A percentile compares a stretch with the other conserved stretches of the same genome.
Conservation (phyloP, 495 filamentous ascomycete species). For the Penicillium cataractarum region DNA sequence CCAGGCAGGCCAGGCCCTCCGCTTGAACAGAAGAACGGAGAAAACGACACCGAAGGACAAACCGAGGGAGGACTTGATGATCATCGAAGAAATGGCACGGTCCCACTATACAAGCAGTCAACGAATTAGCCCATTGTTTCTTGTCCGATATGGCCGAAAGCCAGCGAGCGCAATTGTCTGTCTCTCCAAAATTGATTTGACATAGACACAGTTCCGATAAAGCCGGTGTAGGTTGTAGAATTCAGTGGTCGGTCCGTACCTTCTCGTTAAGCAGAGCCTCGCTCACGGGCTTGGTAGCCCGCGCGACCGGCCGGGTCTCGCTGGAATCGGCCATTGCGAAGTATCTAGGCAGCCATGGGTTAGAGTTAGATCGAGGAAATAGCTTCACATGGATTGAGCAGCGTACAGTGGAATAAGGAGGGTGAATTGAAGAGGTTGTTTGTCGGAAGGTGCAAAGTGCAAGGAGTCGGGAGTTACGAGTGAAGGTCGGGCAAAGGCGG, state of each 20-base stretch:
- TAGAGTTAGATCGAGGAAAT: background rate
- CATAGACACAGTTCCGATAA: background rate
- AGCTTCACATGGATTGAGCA: background rate
- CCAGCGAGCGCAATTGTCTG: background rate
- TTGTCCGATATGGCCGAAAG: conserved; percentile 10
- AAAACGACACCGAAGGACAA: conserved; percentile 97
- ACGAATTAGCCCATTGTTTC: conserved; percentile 22
- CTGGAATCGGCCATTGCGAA: conserved; percentile 60
- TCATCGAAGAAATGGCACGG: conserved; percentile 90
- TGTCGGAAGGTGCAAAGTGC: conserved; percentile 29
- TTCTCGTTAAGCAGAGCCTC: conserved; percentile 95
- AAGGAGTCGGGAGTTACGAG: conserved; percentile 39
- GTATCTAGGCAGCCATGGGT: conserved; percentile 24
- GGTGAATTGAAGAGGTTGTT: conserved; percentile 27
- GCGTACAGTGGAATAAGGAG: conserved; percentile 21
- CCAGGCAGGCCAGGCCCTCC: conserved; percentile 93
- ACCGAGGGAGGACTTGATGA: conserved; percentile 92
- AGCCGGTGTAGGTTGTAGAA: background rate
- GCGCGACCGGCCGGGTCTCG: conserved; percentile 52
- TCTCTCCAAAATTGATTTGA: background rate
- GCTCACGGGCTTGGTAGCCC: conserved; percentile 77
- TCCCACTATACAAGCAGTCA: conserved; percentile 74
- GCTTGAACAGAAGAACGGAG: conserved; percentile 96
- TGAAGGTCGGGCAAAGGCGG: conserved; percentile 45
- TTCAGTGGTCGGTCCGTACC: conserved; percentile 53